phyloP scores from a whole-genome alignment of 768 basidiomycete species.

The Clitopilus passeckerianus region DNA sequence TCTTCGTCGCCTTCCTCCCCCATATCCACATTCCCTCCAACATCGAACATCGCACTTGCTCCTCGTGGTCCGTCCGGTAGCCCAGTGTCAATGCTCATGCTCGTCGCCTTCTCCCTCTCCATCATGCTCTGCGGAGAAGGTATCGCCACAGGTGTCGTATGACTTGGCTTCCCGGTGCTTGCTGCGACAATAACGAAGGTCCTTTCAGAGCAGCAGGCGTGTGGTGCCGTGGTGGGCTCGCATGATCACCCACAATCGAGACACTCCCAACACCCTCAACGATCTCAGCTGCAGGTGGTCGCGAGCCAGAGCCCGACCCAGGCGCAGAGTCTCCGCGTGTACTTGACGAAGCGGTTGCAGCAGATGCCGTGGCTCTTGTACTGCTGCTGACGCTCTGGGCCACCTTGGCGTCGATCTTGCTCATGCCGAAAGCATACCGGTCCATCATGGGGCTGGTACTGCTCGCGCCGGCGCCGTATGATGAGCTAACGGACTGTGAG shows the following conservation, averaged over 20 bases:
- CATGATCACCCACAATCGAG: constrained; percentile 21
- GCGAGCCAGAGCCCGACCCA: constrained; percentile 4
- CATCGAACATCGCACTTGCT: neutral
- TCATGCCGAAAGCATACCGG: constrained; percentile 91
- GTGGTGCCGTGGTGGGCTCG: constrained; percentile 8
- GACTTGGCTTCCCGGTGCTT: constrained; percentile 36
- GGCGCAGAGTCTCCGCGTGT: neutral
- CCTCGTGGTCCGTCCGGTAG: neutral
- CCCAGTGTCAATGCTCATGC: neutral
- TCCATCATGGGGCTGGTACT: constrained; percentile 63
- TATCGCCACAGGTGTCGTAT: constrained; percentile 20
- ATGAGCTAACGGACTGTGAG: constrained; percentile 16
- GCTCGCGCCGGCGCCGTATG: constrained; percentile 34
- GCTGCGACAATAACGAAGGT: constrained; percentile 72
- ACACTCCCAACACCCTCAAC: constrained; percentile 35
- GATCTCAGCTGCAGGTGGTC: constrained; percentile 25
- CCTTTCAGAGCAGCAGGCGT: constrained; percentile 27
- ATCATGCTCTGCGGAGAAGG: constrained; percentile 10
- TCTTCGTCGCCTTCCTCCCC: constrained; percentile 15
- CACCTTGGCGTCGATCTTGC: constrained; percentile 59
- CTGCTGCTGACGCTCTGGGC: neutral
- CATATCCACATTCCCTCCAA: constrained; percentile 8
- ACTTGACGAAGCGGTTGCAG: neutral
- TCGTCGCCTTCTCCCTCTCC: constrained; percentile 3
- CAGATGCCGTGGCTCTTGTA: neutral